Base-by-base conservation (phyloP, 2,329 filamentous ascomycete genomes). In the Aschersonia sp. region DNA sequence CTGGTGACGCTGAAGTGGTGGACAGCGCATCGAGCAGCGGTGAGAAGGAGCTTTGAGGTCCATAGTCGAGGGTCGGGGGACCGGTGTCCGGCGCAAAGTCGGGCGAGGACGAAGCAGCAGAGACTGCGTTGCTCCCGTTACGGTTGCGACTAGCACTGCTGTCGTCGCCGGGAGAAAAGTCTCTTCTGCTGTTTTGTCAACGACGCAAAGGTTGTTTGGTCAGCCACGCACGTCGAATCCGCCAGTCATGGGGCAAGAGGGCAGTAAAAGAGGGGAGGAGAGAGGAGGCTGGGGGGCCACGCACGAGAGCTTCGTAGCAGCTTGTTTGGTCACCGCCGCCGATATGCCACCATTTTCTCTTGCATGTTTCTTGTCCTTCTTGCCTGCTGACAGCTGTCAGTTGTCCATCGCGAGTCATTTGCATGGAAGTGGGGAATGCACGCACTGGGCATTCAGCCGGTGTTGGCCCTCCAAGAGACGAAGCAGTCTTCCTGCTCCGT, bases 291-390 rank as follows among this genome's bases (percentile, higher is more conserved):
- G 47, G 20, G 20, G 7, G 46, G 45, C 47, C 42, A 69, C 72
- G 56, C 66, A 75, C 72, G 66, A 64, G 63, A 74, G 71, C 62
- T 72, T 74, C 58, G 67, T 68, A 58, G 69, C 65, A 56, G 67
- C 67, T 55, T 76, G 71, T 58, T 70, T 73, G 52, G 69, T 74
- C 65, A 75, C 68, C 62, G 71, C 72, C 45, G 72, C 71, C 55
- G 70, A 67, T 56, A 75, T 72, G 55, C 71, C 69, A 56, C 71
- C 69, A 58, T 63, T 64, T 57, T 75, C 71, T 70, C 68, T 75
- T 60, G 67, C 72, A 73, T 75, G 64, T 65, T 74, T 77, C 61
- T 65, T 72, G 57, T 72, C 65, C 61, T 74, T 75, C 67, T 74
- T 74, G 50, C 45, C 49, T 51, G 20, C 35, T 32, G 10, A 6